A percentile compares a stretch with the other conserved stretches of the same genome.
Evolutionary conservation across 441 rosid species (phyloP).

Genomic region (Populus trichocarpa): DNA sequence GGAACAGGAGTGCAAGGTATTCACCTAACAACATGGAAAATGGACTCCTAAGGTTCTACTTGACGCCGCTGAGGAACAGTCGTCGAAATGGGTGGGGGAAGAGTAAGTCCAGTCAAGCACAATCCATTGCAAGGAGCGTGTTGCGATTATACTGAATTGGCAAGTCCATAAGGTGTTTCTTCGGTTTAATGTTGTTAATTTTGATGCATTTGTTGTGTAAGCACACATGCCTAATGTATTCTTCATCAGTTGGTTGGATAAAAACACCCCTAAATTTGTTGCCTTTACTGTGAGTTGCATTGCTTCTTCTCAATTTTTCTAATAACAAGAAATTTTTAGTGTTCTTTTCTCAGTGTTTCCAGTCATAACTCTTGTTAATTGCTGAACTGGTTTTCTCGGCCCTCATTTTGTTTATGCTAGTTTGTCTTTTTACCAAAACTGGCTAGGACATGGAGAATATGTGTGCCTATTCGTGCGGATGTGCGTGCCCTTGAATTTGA

Average conservation of each 20-base stretch:
- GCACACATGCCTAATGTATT: conserved; percentile 54
- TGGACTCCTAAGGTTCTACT: conserved; percentile 80
- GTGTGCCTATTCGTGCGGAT: background rate
- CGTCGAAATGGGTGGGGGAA: conserved; percentile 69
- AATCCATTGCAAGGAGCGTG: conserved; percentile 81
- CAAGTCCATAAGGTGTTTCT: conserved; percentile 36
- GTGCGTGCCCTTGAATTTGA: conserved; percentile 13
- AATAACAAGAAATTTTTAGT: conserved; percentile 37
- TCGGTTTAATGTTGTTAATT: conserved; percentile 43
- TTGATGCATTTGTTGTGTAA: conserved; percentile 55
- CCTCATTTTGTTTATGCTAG: background rate
- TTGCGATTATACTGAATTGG: conserved; percentile 76
- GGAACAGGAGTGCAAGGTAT: conserved; percentile 82
- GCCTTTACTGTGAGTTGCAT: conserved; percentile 38
- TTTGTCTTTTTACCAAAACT: conserved; percentile 20
- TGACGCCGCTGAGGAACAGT: conserved; percentile 72
- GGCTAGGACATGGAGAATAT: conserved; percentile 10
- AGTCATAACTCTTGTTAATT: background rate
- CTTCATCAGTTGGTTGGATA: conserved; percentile 32
- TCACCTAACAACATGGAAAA: conserved; percentile 75
- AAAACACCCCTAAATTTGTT: conserved; percentile 48
- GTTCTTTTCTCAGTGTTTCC: conserved; percentile 12
- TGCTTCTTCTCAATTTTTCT: conserved; percentile 33
- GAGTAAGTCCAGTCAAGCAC: conserved; percentile 67
- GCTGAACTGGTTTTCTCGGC: background rate